These are phyloP conservation scores for Colletotrichum euphorbiae DNA, from an alignment of 2,329 filamentous ascomycete genomes.

Conservation along the genomic window DNA sequence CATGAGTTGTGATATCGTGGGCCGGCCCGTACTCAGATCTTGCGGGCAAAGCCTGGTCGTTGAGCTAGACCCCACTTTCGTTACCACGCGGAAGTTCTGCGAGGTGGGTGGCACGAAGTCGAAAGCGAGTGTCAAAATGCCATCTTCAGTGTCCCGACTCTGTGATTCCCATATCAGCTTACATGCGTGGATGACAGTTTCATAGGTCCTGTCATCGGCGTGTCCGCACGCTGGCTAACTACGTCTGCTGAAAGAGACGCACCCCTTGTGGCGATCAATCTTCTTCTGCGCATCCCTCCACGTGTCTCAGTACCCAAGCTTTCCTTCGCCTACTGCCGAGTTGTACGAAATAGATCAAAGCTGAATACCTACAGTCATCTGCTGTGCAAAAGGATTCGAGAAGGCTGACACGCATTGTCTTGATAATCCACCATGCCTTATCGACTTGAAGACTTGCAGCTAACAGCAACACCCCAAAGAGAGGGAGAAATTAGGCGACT, in stretches of 20 bases:
- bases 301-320: background rate
- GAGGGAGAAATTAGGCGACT: no score
- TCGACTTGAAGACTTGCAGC: no score
- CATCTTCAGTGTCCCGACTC: background rate
- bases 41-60: background rate
- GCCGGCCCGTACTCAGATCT: constrained; percentile 8
- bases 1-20: constrained; percentile 24
- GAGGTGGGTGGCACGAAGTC: background rate
- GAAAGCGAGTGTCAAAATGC: constrained; percentile 12
- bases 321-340: background rate
- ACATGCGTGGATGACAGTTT: background rate
- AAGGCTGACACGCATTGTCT: background rate
- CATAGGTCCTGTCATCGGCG: constrained; percentile 17
- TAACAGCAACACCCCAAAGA: no score
- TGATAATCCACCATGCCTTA: no score
- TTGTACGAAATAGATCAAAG: constrained; percentile 10
- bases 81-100: constrained; percentile 9
- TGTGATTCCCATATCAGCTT: background rate
- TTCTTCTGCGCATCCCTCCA: background rate
- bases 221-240: background rate
- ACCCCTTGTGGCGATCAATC: background rate
- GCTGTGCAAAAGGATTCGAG: background rate
- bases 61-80: background rate
- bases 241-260: background rate
- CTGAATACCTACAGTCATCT: background rate